A percentile compares a stretch with the other conserved stretches of the same genome.
phyloP scores from a whole-genome alignment of 805 yeast genomes.

The Priceomyces fermenticarens region DNA sequence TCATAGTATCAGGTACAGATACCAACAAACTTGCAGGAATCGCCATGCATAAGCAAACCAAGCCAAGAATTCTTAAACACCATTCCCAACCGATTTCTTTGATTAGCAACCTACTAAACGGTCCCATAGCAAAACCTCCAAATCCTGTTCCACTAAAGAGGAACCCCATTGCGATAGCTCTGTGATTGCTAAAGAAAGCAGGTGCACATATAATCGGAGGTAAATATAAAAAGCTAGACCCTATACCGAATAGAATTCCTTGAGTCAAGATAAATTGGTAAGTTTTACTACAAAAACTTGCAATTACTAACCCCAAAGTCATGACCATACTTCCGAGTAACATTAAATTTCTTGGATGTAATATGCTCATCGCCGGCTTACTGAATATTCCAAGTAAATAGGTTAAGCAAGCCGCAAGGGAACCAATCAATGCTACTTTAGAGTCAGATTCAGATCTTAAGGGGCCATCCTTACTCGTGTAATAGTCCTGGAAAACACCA shows the following conservation, averaged over 20 bases:
- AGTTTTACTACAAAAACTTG: constrained; percentile 16
- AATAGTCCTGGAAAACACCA: constrained; percentile 37
- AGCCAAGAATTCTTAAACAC: constrained; percentile 27
- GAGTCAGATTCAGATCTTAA: constrained; percentile 18
- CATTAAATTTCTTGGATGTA: constrained; percentile 21
- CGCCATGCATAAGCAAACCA: constrained; percentile 18
- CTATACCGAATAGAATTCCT: constrained; percentile 31
- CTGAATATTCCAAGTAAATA: constrained; percentile 26
- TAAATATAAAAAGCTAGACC: constrained; percentile 27
- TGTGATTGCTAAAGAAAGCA: constrained; percentile 22
- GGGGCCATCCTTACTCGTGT: constrained; percentile 26
- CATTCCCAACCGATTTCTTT: constrained; percentile 31
- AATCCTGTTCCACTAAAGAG: constrained; percentile 35
- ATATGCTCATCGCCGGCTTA: constrained; percentile 14
- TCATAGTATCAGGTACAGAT: constrained; percentile 8
- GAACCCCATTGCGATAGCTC: constrained; percentile 34
- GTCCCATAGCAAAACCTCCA: constrained; percentile 32
- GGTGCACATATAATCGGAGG: constrained; percentile 35
- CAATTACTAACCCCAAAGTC: constrained; percentile 25
- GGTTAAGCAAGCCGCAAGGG: constrained; percentile 27
- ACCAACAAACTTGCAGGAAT: constrained; percentile 13
- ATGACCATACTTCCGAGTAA: constrained; percentile 20
- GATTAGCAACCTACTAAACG: constrained; percentile 21
- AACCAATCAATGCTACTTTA: constrained; percentile 30
- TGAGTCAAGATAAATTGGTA: constrained; percentile 30